Base-by-base conservation (phyloP, 306 rosid species). In the Prosopis cineraria region DNA sequence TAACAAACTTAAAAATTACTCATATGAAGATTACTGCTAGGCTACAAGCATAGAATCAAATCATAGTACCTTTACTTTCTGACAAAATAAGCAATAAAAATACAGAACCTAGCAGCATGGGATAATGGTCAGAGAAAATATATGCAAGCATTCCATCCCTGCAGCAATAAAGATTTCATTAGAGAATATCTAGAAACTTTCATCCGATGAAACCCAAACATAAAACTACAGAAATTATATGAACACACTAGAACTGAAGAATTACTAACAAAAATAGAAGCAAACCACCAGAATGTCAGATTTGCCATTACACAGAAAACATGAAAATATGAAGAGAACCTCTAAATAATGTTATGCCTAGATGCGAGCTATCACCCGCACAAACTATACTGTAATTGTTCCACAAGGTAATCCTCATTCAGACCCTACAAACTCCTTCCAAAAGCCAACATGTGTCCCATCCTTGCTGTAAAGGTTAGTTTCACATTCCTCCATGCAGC, bases 111-210 rank as follows among this genome's bases (percentile, higher is more conserved):
- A 89, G 78, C 86, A 84, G 62, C 68, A 87, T 76, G 83, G 20
- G 85, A 66, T 70, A 82, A 87, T 84, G 84, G 78, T 88, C 89
- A 13, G 89, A 84, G 78, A 82, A 85, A 81, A 82, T 73, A 78
- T 71, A 66, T 11, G 86, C 84, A 79, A 87, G 83, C 72, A 91
- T 74, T 81, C 94, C 96, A 77, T 64, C 45, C 90, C 98, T 93
- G 90, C 83, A 84, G 56, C 70, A 65, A 48, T 71, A 39, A 69
- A 74, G 47, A 47, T 10, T 81, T 78, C 53, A 39, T 66, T 52
- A 33, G 58, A 65, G 59, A 40, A 41, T 50, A 39, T 67, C 58
- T 37, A 41, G 48, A 66, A 52, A 50, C 56, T 45, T 64, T 63
- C 65, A 59, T 58, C 63, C 11, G 7, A 56, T 4, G 31, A 17